A percentile compares a stretch with the other conserved stretches of the same genome.
These are phyloP conservation scores for Flaveria floridana DNA, from an alignment of 140 eudicot genomes.

Conservation along the genomic window DNA sequence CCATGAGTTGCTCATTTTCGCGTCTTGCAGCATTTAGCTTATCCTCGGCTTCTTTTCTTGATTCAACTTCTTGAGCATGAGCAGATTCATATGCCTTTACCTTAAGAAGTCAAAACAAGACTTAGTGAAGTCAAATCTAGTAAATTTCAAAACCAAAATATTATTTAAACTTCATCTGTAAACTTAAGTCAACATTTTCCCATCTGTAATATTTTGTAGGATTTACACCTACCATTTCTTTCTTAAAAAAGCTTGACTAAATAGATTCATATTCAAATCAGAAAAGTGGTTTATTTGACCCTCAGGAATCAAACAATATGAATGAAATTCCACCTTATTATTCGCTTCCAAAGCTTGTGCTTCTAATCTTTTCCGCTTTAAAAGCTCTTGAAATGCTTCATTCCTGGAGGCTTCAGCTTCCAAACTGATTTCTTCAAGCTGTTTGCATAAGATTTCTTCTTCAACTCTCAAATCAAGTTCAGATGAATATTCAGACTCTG, in stretches of 20 bases:
- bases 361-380: constrained; percentile 53
- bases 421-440: constrained; percentile 46
- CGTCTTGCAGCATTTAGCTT: constrained; percentile 37
- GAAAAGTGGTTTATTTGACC: constrained; percentile 16
- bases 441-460: constrained; percentile 46
- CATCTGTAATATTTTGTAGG: not conserved
- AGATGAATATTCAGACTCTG: constrained; percentile 44
- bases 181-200: constrained; percentile 9
- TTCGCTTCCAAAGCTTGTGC: constrained; percentile 50
- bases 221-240: constrained; percentile 2
- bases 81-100: constrained; percentile 56
- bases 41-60: constrained; percentile 54
- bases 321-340: constrained; percentile 42
- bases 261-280: not conserved
- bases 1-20: constrained; percentile 48
- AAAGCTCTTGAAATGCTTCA: constrained; percentile 49
- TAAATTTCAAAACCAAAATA: not conserved
- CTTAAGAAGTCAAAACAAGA: constrained; percentile 36
- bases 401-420: constrained; percentile 52
- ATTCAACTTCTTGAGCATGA: constrained; percentile 47
- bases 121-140: not conserved
- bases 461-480: constrained; percentile 40
- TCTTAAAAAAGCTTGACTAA: not conserved
- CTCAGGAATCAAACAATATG: constrained; percentile 12
- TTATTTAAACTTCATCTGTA: not conserved